A percentile compares a stretch with the other conserved stretches of the same genome.
Evolutionary conservation across 148 eudicot species (phyloP).

Genomic region (Cornus controversa): DNA sequence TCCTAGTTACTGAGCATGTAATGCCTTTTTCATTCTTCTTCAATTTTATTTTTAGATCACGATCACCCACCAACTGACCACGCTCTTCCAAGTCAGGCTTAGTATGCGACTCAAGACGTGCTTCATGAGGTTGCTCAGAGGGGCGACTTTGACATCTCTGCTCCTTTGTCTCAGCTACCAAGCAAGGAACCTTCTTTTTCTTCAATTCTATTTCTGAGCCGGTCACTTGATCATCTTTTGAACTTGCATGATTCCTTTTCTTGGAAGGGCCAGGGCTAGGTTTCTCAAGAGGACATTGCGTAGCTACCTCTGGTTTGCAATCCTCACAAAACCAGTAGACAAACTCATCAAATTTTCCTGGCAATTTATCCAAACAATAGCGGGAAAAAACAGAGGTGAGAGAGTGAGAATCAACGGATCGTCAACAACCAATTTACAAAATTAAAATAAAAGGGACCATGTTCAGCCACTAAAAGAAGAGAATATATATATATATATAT

Average conservation of each 20-base stretch:
- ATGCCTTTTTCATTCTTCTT: not conserved
- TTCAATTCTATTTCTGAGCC: not conserved
- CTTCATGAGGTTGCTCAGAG: not conserved
- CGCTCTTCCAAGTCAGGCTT: not conserved
- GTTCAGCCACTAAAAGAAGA: not conserved
- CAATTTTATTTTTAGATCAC: not conserved
- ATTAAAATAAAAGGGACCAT: not conserved
- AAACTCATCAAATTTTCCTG: constrained; percentile 42
- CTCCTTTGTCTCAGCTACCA: constrained; percentile 5
- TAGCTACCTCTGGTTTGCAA: constrained; percentile 24
- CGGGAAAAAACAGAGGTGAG: constrained; percentile 23
- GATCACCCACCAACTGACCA: not conserved
- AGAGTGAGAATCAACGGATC: not conserved
- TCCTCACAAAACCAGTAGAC: constrained; percentile 59
- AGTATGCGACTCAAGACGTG: not conserved
- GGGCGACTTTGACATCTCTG: not conserved
- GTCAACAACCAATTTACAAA: not conserved
- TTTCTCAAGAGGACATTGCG: constrained; percentile 8
- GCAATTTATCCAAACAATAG: constrained; percentile 48
- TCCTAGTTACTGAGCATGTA: not conserved
- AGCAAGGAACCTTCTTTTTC: constrained; percentile 8
- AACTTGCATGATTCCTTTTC: constrained; percentile 4
- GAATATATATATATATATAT: too few species aligned
- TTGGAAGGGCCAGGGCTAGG: constrained; percentile 7
- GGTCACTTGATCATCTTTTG: not conserved